Evolutionary conservation across 345 rosid genomes (phyloP), one percentile per base, ranked within the genome.

Genomic region (Aquilaria yunnanensis): DNA sequence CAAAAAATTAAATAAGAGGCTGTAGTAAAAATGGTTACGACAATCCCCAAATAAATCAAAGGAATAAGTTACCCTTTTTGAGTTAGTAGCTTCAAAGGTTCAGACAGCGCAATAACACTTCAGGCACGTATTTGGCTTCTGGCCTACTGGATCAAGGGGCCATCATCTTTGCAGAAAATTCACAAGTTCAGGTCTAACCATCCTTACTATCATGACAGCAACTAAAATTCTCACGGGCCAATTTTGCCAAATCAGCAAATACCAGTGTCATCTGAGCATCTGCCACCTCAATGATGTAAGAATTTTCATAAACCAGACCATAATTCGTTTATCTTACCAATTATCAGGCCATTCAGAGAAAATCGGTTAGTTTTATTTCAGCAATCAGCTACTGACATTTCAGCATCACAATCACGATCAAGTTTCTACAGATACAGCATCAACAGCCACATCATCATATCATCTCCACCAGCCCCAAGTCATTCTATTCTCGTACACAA

Each of bases 381-480:
- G 70, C 70, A 70, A 63, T 64, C 73, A 60, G 70, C 78, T 63
- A 63, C 68, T 33, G 72, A 69, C 48, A 67, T 33, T 55, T 60
- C 79, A 67, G 74, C 72, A 74, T 61, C 78, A 75, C 64, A 78
- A 74, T 70, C 88, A 78, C 79, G 80, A 66, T 65, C 87, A 82
- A 63, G 80, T 73, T 76, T 74, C 84, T 73, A 84, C 71, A 70
- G 60, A 70, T 73, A 81, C 87, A 83, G 94, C 94, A 87, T 66
- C 88, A 76, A 83, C 93, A 80, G 89, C 93, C 59, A 82, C 83
- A 80, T 73, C 74, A 71, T 55, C 76, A 78, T 84, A 82, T 63
- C 74, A 75, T 64, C 76, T 56, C 80, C 78, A 79, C 77, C 85
- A 64, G 81, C 82, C 73, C 76, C 71, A 79, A 34, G 66, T 65